Percentiles rank a stretch among this genome's conserved stretches.
These are phyloP conservation scores for Lactifluus subvellereus DNA, from an alignment of 768 basidiomycete genomes.

Conservation along the genomic window DNA sequence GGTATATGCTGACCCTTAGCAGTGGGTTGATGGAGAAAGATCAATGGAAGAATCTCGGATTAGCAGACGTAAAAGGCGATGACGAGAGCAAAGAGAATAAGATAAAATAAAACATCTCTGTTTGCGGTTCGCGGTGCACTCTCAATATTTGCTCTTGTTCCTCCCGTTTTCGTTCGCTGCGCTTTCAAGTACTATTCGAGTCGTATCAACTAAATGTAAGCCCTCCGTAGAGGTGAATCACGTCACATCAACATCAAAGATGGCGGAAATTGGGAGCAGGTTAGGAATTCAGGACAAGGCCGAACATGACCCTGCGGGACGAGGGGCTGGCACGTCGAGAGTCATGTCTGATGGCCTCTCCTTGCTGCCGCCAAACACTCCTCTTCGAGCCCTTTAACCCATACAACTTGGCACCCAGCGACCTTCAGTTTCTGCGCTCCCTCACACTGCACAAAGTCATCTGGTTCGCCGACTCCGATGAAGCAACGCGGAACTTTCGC, in stretches of 20 bases:
- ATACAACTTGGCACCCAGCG: conserved; percentile 70
- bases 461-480: conserved; percentile 87
- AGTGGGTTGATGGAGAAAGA: conserved; percentile 89
- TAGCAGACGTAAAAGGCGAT: conserved; percentile 32
- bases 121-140: background rate
- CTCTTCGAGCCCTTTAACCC: conserved; percentile 67
- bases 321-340: background rate
- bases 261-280: no score
- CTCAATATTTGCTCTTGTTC: background rate
- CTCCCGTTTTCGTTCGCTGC: no score
- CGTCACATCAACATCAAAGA: background rate
- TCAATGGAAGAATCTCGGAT: conserved; percentile 80
- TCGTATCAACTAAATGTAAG: no score
- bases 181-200: no score
- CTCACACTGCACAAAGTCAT: conserved; percentile 91
- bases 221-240: background rate
- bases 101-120: background rate
- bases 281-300: background rate
- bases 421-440: conserved; percentile 68
- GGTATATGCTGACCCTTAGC: conserved; percentile 1
- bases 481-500: conserved; percentile 69
- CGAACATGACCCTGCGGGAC: background rate
- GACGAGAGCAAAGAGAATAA: conserved; percentile 1
- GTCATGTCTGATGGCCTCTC: conserved; percentile 37
- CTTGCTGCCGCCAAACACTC: conserved; percentile 80